Evolutionary conservation across 352 stramenopile genomes (phyloP), one percentile per base, ranked within the genome.

Genomic region (Bremia lactucae): DNA sequence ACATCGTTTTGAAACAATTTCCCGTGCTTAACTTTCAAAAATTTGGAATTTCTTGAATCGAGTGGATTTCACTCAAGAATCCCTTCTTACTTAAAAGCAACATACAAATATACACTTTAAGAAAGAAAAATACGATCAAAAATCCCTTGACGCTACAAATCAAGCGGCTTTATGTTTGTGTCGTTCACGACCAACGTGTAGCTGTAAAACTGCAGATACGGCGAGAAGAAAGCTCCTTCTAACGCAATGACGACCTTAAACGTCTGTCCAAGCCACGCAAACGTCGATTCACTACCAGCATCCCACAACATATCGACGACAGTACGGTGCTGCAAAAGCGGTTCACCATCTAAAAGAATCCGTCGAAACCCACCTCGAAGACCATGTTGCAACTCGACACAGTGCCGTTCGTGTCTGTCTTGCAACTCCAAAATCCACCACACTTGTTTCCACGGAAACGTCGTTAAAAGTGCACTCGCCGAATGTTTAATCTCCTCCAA

Each of bases 401-500:
- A 76, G 59, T 87, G 68, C 28, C 52, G 58, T 40, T 74, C 71
- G 20, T 65, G 68, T 15, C 48, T 63, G 4, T 52, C 59, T 25
- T 78, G 58, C 41, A 82, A 37, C 47, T 77, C 67, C 31, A 90
- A 77, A 38, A 87, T 73, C 78, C 78, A 90, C 78, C 78, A 90
- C 28, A 87, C 57, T 42, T 90, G 78, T 44, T 90, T 90, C 78
- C 78, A 90, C 31, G 78, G 78, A 43, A 90, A 90, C 23, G 78
- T 90, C 43, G 87, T 85, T 36, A 90, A 37, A 11, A 90, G 48
- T 13, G 78, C 72, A 20, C 74, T 87, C 15, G 74, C 74, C 1
- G 72, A 45, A 41, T 90, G 78, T 49, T 90, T 90, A 51, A 90
- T 90, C 56, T 90, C 78, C 42, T 90, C 78, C 22, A 90, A 46